Percentiles rank a stretch among this genome's conserved stretches.
These are phyloP conservation scores for Hemileccinum rubropunctum DNA, from an alignment of 768 basidiomycete species.

Conservation along the genomic window DNA sequence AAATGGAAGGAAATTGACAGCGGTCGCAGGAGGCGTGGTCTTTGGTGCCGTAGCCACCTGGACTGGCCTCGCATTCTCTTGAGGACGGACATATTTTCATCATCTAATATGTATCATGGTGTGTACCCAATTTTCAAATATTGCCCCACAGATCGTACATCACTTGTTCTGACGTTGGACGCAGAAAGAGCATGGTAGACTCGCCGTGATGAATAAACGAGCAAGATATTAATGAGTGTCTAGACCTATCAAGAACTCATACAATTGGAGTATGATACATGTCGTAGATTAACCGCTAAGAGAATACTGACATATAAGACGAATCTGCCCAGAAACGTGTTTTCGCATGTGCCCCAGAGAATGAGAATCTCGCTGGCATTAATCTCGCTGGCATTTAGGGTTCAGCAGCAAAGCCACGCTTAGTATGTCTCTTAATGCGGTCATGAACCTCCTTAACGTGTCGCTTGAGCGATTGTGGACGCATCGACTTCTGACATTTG, in stretches of 20 bases:
- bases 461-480: constrained; percentile 15
- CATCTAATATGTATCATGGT: neutral
- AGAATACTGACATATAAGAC: neutral
- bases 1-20: constrained; percentile 33
- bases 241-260: neutral
- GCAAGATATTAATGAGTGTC: neutral
- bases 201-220: neutral
- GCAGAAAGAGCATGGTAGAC: neutral
- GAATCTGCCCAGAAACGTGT: neutral
- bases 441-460: constrained; percentile 22
- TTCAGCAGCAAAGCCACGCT: neutral
- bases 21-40: constrained; percentile 55
- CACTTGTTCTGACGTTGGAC: neutral
- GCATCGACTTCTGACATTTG: constrained; percentile 14
- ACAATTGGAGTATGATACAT: constrained; percentile 1
- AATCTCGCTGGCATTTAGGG: neutral
- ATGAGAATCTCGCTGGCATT: neutral
- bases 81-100: constrained; percentile 12
- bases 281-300: neutral
- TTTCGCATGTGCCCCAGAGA: constrained; percentile 3
- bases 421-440: constrained; percentile 11
- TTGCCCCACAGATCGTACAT: neutral
- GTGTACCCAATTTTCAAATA: neutral
- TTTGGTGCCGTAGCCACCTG: constrained; percentile 61
- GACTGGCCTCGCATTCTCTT: constrained; percentile 55